Evolutionary conservation across 331 rosid species (phyloP).

Genomic region (Telfairia occidentalis): DNA sequence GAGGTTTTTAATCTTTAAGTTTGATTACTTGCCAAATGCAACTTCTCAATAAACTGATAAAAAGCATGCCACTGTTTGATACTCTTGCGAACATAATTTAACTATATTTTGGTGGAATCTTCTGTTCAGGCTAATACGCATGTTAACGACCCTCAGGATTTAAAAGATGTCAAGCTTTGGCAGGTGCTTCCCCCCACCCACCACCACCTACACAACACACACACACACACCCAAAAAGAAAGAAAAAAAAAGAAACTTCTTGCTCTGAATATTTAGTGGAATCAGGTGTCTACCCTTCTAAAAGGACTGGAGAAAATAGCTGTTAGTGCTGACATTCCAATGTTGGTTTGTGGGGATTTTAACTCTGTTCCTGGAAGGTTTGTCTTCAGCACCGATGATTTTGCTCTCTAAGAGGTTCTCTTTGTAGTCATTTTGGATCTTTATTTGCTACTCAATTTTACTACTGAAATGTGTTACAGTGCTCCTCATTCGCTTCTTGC

Average conservation of each 20-base stretch:
- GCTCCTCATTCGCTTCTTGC: slow-evolving; percentile 98
- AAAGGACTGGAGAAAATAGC: slow-evolving; percentile 99
- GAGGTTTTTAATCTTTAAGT: background rate
- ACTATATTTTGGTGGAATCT: background rate
- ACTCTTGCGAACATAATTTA: background rate
- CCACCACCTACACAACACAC: background rate
- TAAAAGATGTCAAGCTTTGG: slow-evolving; percentile 96
- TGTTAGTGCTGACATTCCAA: slow-evolving; percentile 96
- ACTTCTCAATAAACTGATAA: background rate
- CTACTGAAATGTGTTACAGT: slow-evolving; percentile 38
- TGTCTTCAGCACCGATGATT: slow-evolving; percentile 9
- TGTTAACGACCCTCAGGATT: slow-evolving; percentile 72
- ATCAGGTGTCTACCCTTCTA: slow-evolving; percentile 80
- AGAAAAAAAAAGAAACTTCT: background rate
- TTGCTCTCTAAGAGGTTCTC: background rate
- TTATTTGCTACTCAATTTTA: slow-evolving; percentile 17
- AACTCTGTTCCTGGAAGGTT: slow-evolving; percentile 93
- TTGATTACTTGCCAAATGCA: no score
- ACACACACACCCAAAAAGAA: background rate
- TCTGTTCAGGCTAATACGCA: slow-evolving; percentile 79
- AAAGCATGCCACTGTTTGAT: background rate
- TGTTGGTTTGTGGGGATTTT: slow-evolving; percentile 97
- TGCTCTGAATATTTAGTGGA: background rate
- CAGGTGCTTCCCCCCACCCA: slow-evolving; percentile 41
- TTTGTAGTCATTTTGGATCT: slow-evolving; percentile 4